Evolutionary conservation across 2,329 filamentous ascomycete genomes (phyloP).

Genomic region (Verticillium nubilum): DNA sequence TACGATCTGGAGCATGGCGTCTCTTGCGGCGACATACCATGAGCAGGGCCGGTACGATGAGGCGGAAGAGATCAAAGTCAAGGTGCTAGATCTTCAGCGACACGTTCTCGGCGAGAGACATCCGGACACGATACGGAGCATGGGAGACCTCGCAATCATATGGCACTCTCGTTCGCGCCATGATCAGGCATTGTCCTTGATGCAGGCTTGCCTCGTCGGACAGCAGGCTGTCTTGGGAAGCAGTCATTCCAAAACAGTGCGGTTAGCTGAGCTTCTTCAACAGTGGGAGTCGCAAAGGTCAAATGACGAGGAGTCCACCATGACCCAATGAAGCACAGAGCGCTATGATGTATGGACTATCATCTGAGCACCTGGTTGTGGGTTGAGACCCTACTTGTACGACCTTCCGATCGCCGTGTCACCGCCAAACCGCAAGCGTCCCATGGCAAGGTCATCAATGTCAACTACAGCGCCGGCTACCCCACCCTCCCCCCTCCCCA

Average conservation of each 20-base stretch:
- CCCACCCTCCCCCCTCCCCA: too few relatives aligned
- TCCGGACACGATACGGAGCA: constrained; percentile 4
- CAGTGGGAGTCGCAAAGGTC: neutral
- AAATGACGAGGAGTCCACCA: neutral
- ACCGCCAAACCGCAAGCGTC: too few relatives aligned
- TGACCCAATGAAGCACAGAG: too few relatives aligned
- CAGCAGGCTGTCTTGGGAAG: neutral
- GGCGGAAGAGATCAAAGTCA: too few relatives aligned
- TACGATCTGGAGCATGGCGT: neutral
- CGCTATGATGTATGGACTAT: too few relatives aligned
- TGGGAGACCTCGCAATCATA: neutral
- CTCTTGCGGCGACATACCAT: constrained; percentile 10
- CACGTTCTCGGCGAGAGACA: constrained; percentile 16
- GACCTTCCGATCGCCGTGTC: too few relatives aligned
- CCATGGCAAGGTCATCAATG: too few relatives aligned
- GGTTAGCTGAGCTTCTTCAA: neutral
- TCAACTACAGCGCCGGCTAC: too few relatives aligned
- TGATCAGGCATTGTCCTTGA: neutral
- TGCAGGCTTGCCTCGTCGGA: neutral
- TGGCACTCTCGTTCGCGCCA: neutral
- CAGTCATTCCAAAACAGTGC: neutral
- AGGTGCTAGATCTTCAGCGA: constrained; percentile 8
- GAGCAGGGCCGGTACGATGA: constrained; percentile 13
- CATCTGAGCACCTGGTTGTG: too few relatives aligned
- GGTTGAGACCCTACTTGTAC: too few relatives aligned